These are phyloP conservation scores for Russula griseocarnosa DNA, from an alignment of 768 basidiomycete genomes.

Conservation along the genomic window DNA sequence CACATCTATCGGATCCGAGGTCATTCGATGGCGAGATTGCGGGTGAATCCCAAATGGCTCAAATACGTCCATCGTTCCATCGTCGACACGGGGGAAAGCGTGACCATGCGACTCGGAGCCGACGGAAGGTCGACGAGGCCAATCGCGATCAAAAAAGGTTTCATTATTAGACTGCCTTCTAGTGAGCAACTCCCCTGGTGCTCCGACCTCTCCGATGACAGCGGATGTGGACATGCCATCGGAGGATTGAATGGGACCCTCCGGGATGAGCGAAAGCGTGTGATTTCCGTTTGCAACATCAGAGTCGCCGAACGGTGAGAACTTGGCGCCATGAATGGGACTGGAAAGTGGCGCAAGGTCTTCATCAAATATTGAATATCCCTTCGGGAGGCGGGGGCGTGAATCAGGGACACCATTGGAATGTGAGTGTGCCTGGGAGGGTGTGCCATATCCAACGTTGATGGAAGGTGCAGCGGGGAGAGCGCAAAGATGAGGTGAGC, in stretches of 20 bases:
- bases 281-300: conserved; percentile 39
- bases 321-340: conserved; percentile 35
- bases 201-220: conserved; percentile 32
- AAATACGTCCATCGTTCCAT: conserved; percentile 38
- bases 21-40: conserved; percentile 31
- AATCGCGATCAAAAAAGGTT: conserved; percentile 49
- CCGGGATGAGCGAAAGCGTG: conserved; percentile 52
- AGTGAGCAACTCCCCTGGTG: conserved; percentile 36
- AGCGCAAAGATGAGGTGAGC: conserved; percentile 23
- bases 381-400: conserved; percentile 35
- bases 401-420: conserved; percentile 23
- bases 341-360: conserved; percentile 36
- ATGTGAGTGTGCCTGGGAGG: conserved; percentile 32
- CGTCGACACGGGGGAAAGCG: conserved; percentile 28
- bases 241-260: conserved; percentile 52
- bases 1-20: conserved; percentile 30
- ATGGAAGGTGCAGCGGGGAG: conserved; percentile 20
- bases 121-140: conserved; percentile 36
- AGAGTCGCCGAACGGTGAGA: conserved; percentile 54
- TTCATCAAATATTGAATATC: conserved; percentile 43
- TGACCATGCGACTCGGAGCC: conserved; percentile 24
- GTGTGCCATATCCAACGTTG: conserved; percentile 17
- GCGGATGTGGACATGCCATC: conserved; percentile 10
- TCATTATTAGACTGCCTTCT: conserved; percentile 52
- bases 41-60: conserved; percentile 48